Evolutionary conservation across 805 yeast species (phyloP), one percentile per base, ranked within the genome.

Genomic region (Tetrapisispora phaffii): DNA sequence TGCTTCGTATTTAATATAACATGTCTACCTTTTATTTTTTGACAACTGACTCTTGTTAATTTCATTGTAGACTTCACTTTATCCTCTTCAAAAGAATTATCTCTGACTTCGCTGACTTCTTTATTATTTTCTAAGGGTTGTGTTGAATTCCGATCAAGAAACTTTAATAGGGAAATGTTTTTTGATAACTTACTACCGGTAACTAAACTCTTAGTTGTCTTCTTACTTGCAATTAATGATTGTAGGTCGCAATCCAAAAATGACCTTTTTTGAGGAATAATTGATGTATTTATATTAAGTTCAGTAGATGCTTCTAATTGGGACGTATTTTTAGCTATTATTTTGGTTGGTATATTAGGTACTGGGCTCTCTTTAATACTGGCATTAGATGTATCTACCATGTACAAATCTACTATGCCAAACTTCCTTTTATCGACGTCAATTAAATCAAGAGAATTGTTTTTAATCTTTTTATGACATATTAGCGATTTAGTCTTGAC

Each of bases 181-280:
- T 46, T 35, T 10, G 33, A 19, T 17, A 38, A 9, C 7, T 38
- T 38, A n/a, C 19, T n/a, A 19, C 17, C n/a, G 19, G 17, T 8
- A 17, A 33, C 21, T 41, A 28, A 21, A 38, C 34, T 8, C 12
- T 24, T 19, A 26, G 41, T 48, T 39, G 33, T 41, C 45, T 41
- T 48, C 28, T 47, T 48, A 13, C 37, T 37, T 7, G 44, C 47
- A 6, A 50, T 26, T 7, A 55, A 39, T 12, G 53, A 44, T 28
- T 24, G 21, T n/a, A 56, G 39, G 6, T 54, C 60, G 7, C 47
- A 51, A 38, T 59, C 60, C 9, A 57, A 42, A 33, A 51, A 51
- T 1, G 61, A 55, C 37, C 59, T 46, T 22, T 51, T 56, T n/a
- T 52, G 55, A 12, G 58, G 51, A 1, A 48, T 7, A 20, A 51